Conservation (phyloP, 2,329 filamentous ascomycete genomes). For the Cladorrhinum sp. region DNA sequence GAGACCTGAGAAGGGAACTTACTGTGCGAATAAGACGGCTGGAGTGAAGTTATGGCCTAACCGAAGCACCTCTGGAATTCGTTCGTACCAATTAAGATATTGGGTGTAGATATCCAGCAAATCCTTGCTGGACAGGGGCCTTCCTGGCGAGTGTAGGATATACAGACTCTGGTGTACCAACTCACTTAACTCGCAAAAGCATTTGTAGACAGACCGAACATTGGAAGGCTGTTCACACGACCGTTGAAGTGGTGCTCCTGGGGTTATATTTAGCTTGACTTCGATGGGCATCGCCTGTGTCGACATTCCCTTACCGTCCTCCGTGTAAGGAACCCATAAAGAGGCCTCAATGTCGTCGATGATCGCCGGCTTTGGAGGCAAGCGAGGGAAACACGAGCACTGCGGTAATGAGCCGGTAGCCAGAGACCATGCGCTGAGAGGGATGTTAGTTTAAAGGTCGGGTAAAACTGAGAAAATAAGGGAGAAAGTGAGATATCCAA, state of each 20-base stretch:
- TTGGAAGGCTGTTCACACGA: conserved; percentile 63
- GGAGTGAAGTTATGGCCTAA: conserved; percentile 69
- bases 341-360: conserved; percentile 60
- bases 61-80: conserved; percentile 61
- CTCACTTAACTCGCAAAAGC: conserved; percentile 70
- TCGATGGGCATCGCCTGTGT: background rate
- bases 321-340: conserved; percentile 57
- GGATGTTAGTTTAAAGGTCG: conserved; percentile 22
- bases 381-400: conserved; percentile 54
- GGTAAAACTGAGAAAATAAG: background rate
- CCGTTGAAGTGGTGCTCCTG: conserved; percentile 52
- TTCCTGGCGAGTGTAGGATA: conserved; percentile 68
- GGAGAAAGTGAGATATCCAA: background rate
- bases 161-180: conserved; percentile 70
- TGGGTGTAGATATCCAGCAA: conserved; percentile 64
- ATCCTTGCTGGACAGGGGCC: conserved; percentile 60
- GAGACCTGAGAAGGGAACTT: conserved; percentile 40
- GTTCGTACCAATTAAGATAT: conserved; percentile 70
- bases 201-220: conserved; percentile 64
- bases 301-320: conserved; percentile 45
- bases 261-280: conserved; percentile 14
- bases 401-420: conserved; percentile 61
- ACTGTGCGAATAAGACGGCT: conserved; percentile 72
- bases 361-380: conserved; percentile 59
- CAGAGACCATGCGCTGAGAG: conserved; percentile 61